A percentile compares a stretch with the other conserved stretches of the same genome.
Evolutionary conservation across 2,329 filamentous ascomycete genomes (phyloP).

Genomic region (Capronia americana): DNA sequence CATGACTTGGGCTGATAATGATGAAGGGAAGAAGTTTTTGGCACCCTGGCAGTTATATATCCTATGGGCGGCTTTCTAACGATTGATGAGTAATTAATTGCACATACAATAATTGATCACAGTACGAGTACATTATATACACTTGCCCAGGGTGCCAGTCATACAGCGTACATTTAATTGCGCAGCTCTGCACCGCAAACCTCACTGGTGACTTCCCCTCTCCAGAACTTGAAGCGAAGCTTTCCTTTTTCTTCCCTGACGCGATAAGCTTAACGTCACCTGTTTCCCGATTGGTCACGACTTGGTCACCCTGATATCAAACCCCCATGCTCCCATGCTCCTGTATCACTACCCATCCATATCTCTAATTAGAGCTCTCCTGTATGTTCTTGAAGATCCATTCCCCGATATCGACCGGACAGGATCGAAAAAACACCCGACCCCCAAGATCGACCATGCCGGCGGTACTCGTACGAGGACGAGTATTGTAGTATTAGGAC

Average conservation of each 20-base stretch:
- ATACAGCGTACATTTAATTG: background rate
- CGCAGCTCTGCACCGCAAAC: background rate
- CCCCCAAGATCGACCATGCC: background rate
- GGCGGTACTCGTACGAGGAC: too few relatives aligned
- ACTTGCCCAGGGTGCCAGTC: background rate
- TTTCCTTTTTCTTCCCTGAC: constrained; percentile 19
- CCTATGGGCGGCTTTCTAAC: background rate
- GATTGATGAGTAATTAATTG: background rate
- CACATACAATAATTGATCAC: background rate
- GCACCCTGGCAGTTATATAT: background rate
- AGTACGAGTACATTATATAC: too few relatives aligned
- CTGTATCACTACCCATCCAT: background rate
- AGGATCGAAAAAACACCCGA: background rate
- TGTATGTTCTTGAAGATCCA: background rate
- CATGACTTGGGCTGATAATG: background rate
- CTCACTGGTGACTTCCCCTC: background rate
- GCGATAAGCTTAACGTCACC: constrained; percentile 31
- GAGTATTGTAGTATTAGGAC: too few relatives aligned
- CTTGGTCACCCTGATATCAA: background rate
- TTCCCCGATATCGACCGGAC: background rate
- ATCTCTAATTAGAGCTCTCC: background rate
- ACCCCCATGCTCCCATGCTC: background rate
- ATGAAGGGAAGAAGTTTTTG: background rate
- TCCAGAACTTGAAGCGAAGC: background rate
- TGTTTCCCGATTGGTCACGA: constrained; percentile 15